These are phyloP conservation scores for Erodium texanum DNA, from an alignment of 441 rosid genomes.

Conservation along the genomic window DNA sequence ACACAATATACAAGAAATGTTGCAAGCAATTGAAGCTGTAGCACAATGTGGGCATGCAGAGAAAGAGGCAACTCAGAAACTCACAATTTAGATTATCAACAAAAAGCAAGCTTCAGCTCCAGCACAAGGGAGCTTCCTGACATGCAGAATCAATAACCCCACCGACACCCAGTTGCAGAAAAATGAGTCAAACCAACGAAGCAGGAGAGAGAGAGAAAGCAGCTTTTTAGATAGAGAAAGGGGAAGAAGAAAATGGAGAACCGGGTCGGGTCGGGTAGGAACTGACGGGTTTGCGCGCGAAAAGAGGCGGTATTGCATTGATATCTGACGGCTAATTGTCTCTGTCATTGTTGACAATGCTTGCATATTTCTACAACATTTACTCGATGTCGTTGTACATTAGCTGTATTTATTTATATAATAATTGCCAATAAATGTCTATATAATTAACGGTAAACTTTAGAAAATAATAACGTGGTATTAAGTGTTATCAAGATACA, in stretches of 20 bases:
- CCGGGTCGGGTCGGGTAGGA: neutral
- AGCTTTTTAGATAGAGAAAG: too few species aligned
- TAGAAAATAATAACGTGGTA: too few species aligned
- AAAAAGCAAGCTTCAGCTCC: neutral
- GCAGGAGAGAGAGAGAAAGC: neutral
- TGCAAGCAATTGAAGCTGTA: neutral
- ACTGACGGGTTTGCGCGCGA: neutral
- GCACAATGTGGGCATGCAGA: neutral
- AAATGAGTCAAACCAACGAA: neutral
- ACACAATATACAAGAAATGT: neutral
- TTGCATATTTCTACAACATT: neutral
- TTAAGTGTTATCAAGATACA: too few species aligned
- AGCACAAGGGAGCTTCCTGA: neutral
- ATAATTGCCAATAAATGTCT: neutral
- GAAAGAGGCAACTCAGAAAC: neutral
- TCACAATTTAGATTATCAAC: neutral
- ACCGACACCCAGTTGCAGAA: conserved; percentile 6
- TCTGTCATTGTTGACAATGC: neutral
- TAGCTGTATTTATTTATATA: neutral
- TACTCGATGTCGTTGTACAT: neutral
- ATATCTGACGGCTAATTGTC: neutral
- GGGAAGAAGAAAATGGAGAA: neutral
- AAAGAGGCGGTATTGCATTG: neutral
- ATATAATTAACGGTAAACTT: too few species aligned
- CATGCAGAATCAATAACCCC: neutral